A percentile compares a stretch with the other conserved stretches of the same genome.
Evolutionary conservation across 1,284 basidiomycete genomes (phyloP).

Genomic region (Cronartium ribicola): DNA sequence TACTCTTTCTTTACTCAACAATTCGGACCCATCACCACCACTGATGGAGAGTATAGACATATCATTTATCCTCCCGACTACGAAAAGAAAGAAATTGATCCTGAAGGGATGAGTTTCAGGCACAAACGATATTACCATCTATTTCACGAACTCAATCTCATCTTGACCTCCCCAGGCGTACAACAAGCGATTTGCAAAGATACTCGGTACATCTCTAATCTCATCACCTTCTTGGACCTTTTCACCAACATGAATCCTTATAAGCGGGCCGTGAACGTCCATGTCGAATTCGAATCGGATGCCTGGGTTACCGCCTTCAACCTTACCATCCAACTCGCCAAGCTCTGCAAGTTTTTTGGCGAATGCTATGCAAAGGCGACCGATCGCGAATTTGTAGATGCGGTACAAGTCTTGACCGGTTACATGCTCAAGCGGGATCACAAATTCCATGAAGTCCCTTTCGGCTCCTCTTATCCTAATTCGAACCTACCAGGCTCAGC

Average conservation of each 20-base stretch:
- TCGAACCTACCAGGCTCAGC: slow-evolving; percentile 31
- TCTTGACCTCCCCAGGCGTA: slow-evolving; percentile 46
- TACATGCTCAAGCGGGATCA: slow-evolving; percentile 52
- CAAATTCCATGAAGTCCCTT: slow-evolving; percentile 62
- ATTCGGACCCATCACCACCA: slow-evolving; percentile 53
- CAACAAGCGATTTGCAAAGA: slow-evolving; percentile 53
- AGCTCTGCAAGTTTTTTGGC: slow-evolving; percentile 80
- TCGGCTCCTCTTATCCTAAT: slow-evolving; percentile 60
- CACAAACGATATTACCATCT: slow-evolving; percentile 70
- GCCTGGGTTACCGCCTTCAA: slow-evolving; percentile 91
- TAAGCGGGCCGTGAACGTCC: slow-evolving; percentile 70
- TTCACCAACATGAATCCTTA: slow-evolving; percentile 90
- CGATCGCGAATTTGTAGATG: slow-evolving; percentile 62
- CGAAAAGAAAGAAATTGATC: slow-evolving; percentile 58
- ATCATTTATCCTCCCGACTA: slow-evolving; percentile 54
- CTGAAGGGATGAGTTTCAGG: slow-evolving; percentile 78
- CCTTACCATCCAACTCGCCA: slow-evolving; percentile 77
- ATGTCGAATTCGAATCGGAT: slow-evolving; percentile 91
- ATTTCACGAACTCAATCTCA: slow-evolving; percentile 48
- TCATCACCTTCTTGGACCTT: slow-evolving; percentile 66
- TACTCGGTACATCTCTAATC: slow-evolving; percentile 60
- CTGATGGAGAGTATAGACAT: slow-evolving; percentile 60
- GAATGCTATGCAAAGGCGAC: slow-evolving; percentile 66
- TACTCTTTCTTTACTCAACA: slow-evolving; percentile 84
- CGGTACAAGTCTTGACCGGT: slow-evolving; percentile 65